Base-by-base conservation (phyloP, 179 eudicot genomes). In the Amaranthus tricolor region DNA sequence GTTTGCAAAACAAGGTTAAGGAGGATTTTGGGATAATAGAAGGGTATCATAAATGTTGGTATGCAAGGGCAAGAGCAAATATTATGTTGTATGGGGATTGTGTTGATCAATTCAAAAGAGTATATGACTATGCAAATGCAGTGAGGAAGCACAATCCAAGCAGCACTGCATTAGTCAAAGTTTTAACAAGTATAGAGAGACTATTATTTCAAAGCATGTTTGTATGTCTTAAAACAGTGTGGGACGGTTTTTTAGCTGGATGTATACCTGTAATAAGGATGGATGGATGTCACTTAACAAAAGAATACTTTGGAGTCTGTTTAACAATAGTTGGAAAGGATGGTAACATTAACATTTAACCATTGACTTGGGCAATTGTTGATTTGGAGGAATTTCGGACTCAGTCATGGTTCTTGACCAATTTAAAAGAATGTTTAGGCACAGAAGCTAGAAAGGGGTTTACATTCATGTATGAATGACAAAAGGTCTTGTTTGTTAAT, bases 241-340 rank as follows among this genome's bases (percentile, higher is more conserved):
- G 64, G 24, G 19, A 21, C 9, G 75, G 66, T 0, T 72, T 72
- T 19, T 16, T 59, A 4, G 24, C 1, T 17, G 50, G 76, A 5
- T 73, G 68, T 62, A 51, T 59, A 19, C 68, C 49, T 5, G 49
- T 73, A 7, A 13, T 73, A 10, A 61, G 76, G 6, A 24, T 73
- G 5, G 68, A 73, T 61, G 60, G 59, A 5, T 57, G 63, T 4
- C 74, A 71, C 11, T 15, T 43, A 5, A 65, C 16, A 15, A 53
- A 54, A 15, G 20, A 49, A 51, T 73, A 62, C 48, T 57, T 24
- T 51, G 51, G 76, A 1, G 5, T 21, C 2, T 16, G 13, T 15
- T 9, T 62, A 6, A 66, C 24, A 19, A 51, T 52, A 11, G 68
- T 49, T 19, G 53, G 53, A 7, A 61, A 12, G 0, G 49, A 62